phyloP scores from a whole-genome alignment of 2,329 filamentous ascomycete species.

The Colletotrichum brevisporum region DNA sequence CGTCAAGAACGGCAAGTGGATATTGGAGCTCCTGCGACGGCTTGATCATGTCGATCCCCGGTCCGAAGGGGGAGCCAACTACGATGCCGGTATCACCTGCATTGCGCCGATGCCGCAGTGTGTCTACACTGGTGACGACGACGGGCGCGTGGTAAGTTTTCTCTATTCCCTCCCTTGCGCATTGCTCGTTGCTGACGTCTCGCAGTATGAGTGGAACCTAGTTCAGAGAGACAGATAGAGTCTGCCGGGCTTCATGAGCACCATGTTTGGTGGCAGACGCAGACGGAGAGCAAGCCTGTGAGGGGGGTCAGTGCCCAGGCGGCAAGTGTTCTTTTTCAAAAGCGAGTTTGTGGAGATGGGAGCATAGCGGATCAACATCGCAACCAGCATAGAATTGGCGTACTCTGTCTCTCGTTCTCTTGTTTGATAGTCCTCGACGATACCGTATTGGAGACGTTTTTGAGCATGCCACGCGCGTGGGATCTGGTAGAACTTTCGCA shows the following conservation, averaged over 20 bases:
- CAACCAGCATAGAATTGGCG: constrained; percentile 36
- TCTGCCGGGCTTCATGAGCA: constrained; percentile 39
- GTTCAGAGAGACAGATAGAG: constrained; percentile 70
- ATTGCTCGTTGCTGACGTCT: background rate
- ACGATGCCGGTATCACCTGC: constrained; percentile 83
- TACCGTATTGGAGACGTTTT: constrained; percentile 1
- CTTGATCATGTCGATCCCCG: constrained; percentile 84
- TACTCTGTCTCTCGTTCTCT: constrained; percentile 5
- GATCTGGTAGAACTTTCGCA: constrained; percentile 21
- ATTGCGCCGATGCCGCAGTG: constrained; percentile 86
- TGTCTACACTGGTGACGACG: constrained; percentile 95
- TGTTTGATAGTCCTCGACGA: constrained; percentile 10
- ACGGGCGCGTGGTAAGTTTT: constrained; percentile 83
- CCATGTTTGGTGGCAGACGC: background rate
- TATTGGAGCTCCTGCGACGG: constrained; percentile 82
- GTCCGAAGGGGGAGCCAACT: constrained; percentile 70
- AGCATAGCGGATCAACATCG: constrained; percentile 39
- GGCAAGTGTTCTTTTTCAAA: constrained; percentile 4
- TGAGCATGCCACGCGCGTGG: constrained; percentile 16
- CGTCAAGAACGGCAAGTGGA: constrained; percentile 75
- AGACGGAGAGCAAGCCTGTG: background rate
- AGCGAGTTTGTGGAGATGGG: constrained; percentile 37
- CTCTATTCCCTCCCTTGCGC: background rate
- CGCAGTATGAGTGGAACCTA: constrained; percentile 75
- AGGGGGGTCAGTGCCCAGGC: no score